These are phyloP conservation scores for Alternaria novae-zelandiae DNA, from an alignment of 2,329 filamentous ascomycete genomes.

Conservation along the genomic window DNA sequence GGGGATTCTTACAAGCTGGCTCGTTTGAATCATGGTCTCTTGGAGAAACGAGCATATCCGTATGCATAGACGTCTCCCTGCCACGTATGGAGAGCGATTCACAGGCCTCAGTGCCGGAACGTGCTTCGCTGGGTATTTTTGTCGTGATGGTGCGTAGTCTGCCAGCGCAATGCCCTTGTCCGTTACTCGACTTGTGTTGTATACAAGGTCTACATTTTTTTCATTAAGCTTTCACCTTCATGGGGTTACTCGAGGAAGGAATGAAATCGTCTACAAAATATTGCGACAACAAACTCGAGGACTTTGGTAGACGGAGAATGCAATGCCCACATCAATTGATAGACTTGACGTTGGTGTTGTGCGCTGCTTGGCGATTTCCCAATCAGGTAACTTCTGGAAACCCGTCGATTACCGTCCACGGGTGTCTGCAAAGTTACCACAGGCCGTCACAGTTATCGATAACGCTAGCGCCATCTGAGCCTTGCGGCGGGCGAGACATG, in stretches of 20 bases:
- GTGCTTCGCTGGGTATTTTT: neutral
- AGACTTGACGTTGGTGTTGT: neutral
- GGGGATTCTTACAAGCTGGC: neutral
- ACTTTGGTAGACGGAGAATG: neutral
- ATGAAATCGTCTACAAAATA: neutral
- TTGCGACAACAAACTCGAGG: neutral
- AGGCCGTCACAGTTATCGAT: neutral
- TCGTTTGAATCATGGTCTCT: neutral
- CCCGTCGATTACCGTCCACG: neutral
- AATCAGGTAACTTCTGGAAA: neutral
- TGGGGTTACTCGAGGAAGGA: neutral
- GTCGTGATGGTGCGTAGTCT: neutral
- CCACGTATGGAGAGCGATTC: neutral
- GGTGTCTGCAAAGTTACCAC: neutral
- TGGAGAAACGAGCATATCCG: neutral
- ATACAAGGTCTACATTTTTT: neutral
- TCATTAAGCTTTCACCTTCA: neutral
- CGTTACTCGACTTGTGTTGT: neutral
- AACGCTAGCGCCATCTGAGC: conserved; percentile 2
- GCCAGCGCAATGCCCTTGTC: neutral
- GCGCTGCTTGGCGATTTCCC: neutral
- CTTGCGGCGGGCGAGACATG: neutral
- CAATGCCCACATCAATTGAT: neutral
- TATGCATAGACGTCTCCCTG: neutral
- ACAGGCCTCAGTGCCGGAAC: neutral